Conservation (phyloP, 805 yeast species). For the Barnettozyma siamensis region DNA sequence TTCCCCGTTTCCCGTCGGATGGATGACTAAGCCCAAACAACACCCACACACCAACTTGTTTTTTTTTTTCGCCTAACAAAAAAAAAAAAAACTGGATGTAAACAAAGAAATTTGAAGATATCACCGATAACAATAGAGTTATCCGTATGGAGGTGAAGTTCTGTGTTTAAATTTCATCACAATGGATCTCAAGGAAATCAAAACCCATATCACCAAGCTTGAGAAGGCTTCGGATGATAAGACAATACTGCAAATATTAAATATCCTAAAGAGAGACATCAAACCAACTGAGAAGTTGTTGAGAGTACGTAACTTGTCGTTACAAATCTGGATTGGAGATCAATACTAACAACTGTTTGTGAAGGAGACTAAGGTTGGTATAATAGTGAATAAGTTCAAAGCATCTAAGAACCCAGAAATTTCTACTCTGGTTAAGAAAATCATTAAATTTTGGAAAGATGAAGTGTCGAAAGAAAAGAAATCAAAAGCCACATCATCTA, state of each 20-base stretch:
- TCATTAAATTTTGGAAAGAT: constrained; percentile 88
- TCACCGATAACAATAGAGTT: neutral
- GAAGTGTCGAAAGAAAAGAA: constrained; percentile 64
- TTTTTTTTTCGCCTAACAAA: too few relatives aligned
- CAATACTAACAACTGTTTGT: neutral
- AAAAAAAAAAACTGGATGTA: too few relatives aligned
- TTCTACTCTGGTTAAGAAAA: constrained; percentile 65
- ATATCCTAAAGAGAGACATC: constrained; percentile 61
- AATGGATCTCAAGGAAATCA: constrained; percentile 73
- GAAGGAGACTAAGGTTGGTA: constrained; percentile 90
- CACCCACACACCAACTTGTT: neutral
- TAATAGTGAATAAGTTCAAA: constrained; percentile 86
- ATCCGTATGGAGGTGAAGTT: too few relatives aligned
- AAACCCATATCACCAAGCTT: constrained; percentile 59
- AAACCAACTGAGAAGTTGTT: constrained; percentile 79
- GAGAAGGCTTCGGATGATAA: constrained; percentile 67
- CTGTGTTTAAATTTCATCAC: neutral
- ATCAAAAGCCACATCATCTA: constrained; percentile 7
- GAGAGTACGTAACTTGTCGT: constrained; percentile 37
- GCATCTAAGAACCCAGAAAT: constrained; percentile 62
- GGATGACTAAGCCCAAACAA: neutral
- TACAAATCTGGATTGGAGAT: too few relatives aligned
- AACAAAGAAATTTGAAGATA: neutral
- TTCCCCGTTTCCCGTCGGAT: neutral
- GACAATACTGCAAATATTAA: constrained; percentile 60